Evolutionary conservation across 257 asterid species (phyloP), one percentile per base, ranked within the genome.

Genomic region (Nicotiana attenuata): DNA sequence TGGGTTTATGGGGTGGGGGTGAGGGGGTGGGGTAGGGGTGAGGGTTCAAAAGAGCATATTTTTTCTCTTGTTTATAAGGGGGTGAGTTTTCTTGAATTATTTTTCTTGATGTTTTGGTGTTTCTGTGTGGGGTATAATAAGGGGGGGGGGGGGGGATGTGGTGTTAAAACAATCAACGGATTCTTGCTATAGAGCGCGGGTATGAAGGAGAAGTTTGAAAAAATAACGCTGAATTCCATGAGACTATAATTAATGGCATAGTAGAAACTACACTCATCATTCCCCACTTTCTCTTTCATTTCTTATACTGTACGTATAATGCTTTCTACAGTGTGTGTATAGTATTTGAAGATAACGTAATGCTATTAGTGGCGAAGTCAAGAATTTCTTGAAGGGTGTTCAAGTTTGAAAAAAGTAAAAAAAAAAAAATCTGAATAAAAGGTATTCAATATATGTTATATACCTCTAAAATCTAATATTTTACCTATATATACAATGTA

Each of bases 201-300:
- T 71, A 78, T 85, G 93, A 80, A 85, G 89, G 85, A 55, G 81
- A 55, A 82, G 93, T 90, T 93, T 26, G 85, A 85, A 81, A 77
- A 41, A 53, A 84, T 3, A 91, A 92, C 97, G 90, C 98, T 96
- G 97, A 96, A 96, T 85, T 87, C 96, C 97, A 95, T 89, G 97
- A 92, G 83, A 47, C 83, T 65, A 61, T 64, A 80, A 80, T 63
- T 47, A 60, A 65, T 80, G 77, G 56, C 38, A 71, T 63, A 3
- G 61, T 73, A 73, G 79, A 73, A 47, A 75, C 63, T 50, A 50
- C 61, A 16, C 19, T 19, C 59, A 75, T 50, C 80, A 75, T 75
- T 75, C 5, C 80, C 61, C 79, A 50, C 41, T 73, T 47, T 24
- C 61, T 73, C 41, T 50, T 47, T 10, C 14, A 8, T 59, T 59